These are phyloP conservation scores for Phytopythium delawarense DNA, from an alignment of 352 stramenopile species.

Conservation along the genomic window DNA sequence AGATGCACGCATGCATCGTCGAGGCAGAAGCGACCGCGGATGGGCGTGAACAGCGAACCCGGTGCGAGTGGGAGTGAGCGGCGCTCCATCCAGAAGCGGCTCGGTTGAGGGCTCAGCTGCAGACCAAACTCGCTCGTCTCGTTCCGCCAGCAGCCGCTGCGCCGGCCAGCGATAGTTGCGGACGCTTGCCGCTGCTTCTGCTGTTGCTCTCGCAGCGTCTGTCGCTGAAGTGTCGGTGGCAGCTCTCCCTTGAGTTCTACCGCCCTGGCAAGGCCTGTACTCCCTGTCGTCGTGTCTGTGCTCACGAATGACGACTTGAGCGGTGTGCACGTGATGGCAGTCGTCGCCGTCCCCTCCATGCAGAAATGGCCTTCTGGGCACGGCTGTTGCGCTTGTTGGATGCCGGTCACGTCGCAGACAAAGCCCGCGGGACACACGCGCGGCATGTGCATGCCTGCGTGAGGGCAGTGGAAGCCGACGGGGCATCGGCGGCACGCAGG, in stretches of 20 bases:
- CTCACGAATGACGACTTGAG: constrained; percentile 3
- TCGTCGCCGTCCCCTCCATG: constrained; percentile 93
- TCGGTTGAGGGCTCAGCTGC: constrained; percentile 79
- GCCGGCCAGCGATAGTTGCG: constrained; percentile 58
- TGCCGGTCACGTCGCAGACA: constrained; percentile 94
- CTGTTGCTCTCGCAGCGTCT: constrained; percentile 12
- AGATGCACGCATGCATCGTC: constrained; percentile 90
- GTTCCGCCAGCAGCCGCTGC: constrained; percentile 93
- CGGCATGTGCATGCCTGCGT: constrained; percentile 91
- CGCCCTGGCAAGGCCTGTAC: constrained; percentile 37
- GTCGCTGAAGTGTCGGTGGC: constrained; percentile 37
- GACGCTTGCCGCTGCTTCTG: constrained; percentile 6
- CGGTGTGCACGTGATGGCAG: constrained; percentile 82
- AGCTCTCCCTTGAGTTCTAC: constrained; percentile 31
- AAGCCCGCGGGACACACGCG: constrained; percentile 92
- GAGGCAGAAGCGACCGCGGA: constrained; percentile 92
- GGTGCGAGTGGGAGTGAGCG: constrained; percentile 86
- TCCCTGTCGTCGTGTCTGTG: constrained; percentile 11
- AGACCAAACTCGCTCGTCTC: constrained; percentile 94
- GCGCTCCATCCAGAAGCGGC: constrained; percentile 93
- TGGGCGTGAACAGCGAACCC: constrained; percentile 60
- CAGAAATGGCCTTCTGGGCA: constrained; percentile 96
- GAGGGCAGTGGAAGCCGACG: constrained; percentile 93
- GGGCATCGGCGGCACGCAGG: constrained; percentile 90
- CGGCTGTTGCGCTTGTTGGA: constrained; percentile 87